These are phyloP conservation scores for Arabidopsis thaliana DNA, from an alignment of 345 rosid species.

Conservation along the genomic window TAIR10.1 NC_003070.9:21013001-21013500, in stretches of 20 bases:
- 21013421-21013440: constrained; percentile 27
- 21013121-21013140: constrained; percentile 53
- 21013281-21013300: constrained; percentile 36
- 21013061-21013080: background rate
- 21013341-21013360: constrained; percentile 35
- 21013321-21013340: constrained; percentile 44
- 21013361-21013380: constrained; percentile 32
- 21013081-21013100: background rate
- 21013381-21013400: constrained; percentile 15
- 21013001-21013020: constrained; percentile 74
- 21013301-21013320: constrained; percentile 48
- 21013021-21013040: constrained; percentile 68
- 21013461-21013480: constrained; percentile 46
- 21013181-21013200: constrained; percentile 46
- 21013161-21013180: constrained; percentile 47
- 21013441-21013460: constrained; percentile 46
- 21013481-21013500: constrained; percentile 70
- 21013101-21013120: background rate
- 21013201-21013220: constrained; percentile 38
- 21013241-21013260: background rate
- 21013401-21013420: constrained; percentile 25
- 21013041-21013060: constrained; percentile 56
- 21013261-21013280: background rate
- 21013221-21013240: background rate
- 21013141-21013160: constrained; percentile 58